A percentile compares a stretch with the other conserved stretches of the same genome.
These are phyloP conservation scores for Chytriomyces hyalinus DNA, from an alignment of 192 early-diverging fungal species.

Conservation along the genomic window DNA sequence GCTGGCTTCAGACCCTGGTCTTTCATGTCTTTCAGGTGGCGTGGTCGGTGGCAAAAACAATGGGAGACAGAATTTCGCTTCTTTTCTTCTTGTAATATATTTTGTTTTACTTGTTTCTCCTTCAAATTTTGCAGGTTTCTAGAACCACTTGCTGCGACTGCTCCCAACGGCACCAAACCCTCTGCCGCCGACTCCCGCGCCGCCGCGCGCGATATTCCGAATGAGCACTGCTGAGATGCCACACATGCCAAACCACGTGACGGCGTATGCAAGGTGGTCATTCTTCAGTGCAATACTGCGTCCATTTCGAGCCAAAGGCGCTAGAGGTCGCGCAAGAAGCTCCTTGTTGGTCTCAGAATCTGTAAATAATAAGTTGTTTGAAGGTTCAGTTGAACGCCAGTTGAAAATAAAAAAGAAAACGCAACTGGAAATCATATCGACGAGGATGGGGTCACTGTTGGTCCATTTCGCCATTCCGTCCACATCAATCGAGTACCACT, in stretches of 20 bases:
- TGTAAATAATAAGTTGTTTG: neutral
- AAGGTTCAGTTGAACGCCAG: neutral
- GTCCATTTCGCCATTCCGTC: conserved; percentile 75
- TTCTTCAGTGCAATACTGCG: conserved; percentile 80
- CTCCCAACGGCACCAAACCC: conserved; percentile 9
- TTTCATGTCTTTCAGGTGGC: neutral
- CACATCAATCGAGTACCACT: conserved; percentile 85
- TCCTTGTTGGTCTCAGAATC: conserved; percentile 45
- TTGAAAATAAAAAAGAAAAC: conserved; percentile 8
- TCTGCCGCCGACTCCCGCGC: neutral
- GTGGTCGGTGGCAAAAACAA: neutral
- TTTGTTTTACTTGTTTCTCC: neutral
- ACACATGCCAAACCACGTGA: conserved; percentile 79
- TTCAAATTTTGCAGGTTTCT: neutral
- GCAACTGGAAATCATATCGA: conserved; percentile 73
- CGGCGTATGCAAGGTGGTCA: conserved; percentile 82
- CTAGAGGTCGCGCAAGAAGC: conserved; percentile 57
- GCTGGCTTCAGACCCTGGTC: too few species aligned
- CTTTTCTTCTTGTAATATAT: neutral
- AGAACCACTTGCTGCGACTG: conserved; percentile 1
- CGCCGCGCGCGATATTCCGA: neutral
- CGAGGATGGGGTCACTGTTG: conserved; percentile 69
- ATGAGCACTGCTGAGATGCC: conserved; percentile 7
- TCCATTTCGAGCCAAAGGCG: conserved; percentile 72
- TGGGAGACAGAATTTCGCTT: neutral